Base-by-base conservation (phyloP, 345 rosid genomes). In the Arabidopsis thaliana region DNA sequence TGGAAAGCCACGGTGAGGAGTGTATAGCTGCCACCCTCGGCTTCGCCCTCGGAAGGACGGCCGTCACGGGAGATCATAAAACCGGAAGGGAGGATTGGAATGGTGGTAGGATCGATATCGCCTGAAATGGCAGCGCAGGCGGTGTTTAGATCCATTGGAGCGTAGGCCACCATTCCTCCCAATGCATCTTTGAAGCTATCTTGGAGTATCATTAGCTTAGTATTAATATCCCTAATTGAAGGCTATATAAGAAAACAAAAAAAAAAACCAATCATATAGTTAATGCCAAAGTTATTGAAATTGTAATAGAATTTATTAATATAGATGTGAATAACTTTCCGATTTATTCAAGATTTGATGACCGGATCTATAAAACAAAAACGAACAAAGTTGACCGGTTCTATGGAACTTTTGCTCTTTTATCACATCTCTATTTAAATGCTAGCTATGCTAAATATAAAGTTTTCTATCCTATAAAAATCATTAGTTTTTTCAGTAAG, bases 81-180 rank as follows among this genome's bases (percentile, higher is more conserved):
- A 30, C 98, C 98, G 0, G 96, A 89, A 24, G 98, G 93, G 59
- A 93, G 92, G 38, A 93, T 73, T 2, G 91, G 82, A 16, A 89
- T 71, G 36, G 7, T 5, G 0, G 82, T 49, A 5, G 87, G 44
- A 40, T 85, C 88, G 20, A 30, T 23, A 23, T 66, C 76, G 3
- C 93, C 92, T 3, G 61, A 67, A 20, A 84, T 25, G 7, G 82
- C 87, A 16, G 59, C 2, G 65, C 69, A 76, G 42, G 92, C 68
- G 22, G 80, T 71, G 36, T 83, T 44, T 5, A 83, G 41, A 53
- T 84, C 87, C 1, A 89, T 24, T 2, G 97, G 96, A 33, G 93
- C 92, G 70, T 88, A 88, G 1, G 88, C 86, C 14, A 89, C 58
- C 74, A 85, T 73, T 16, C 84, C 84, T 40, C 87, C 90, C 51